Evolutionary conservation across 768 basidiomycete genomes (phyloP).

Genomic region (Trametopsis cervina): DNA sequence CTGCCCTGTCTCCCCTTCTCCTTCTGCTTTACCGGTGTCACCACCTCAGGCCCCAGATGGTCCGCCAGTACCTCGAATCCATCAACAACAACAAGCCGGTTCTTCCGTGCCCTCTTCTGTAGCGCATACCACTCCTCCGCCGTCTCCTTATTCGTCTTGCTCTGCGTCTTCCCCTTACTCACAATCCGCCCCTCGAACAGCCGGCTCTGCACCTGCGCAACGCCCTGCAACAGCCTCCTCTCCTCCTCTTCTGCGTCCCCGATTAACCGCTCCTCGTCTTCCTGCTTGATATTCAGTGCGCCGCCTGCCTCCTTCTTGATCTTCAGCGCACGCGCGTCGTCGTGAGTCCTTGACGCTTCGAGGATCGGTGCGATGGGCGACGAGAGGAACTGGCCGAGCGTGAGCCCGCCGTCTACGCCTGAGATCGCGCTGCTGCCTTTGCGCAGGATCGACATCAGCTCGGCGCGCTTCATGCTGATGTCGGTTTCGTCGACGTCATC

Average conservation of each 20-base stretch:
- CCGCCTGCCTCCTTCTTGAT: constrained; percentile 33
- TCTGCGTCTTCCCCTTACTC: constrained; percentile 23
- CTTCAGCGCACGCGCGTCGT: constrained; percentile 36
- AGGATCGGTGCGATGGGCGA: constrained; percentile 40
- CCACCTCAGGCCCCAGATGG: constrained; percentile 22
- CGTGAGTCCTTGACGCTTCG: constrained; percentile 36
- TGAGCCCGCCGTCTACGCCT: constrained; percentile 30
- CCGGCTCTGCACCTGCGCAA: constrained; percentile 52
- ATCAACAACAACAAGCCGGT: constrained; percentile 33
- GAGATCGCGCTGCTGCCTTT: constrained; percentile 51
- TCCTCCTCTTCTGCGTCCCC: constrained; percentile 50
- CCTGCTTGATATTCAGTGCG: constrained; percentile 10
- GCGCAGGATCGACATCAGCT: constrained; percentile 50
- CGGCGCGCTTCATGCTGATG: constrained; percentile 31
- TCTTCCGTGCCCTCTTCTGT: constrained; percentile 36
- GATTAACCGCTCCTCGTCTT: constrained; percentile 25
- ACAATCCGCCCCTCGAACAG: constrained; percentile 47
- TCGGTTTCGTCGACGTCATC: constrained; percentile 21
- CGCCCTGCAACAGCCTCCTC: constrained; percentile 38
- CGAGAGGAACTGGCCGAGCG: constrained; percentile 36
- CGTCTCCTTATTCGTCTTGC: constrained; percentile 31
- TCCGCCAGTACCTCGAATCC: constrained; percentile 29
- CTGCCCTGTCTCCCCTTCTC: constrained; percentile 22
- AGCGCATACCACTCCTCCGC: constrained; percentile 39
- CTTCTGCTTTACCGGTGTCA: constrained; percentile 19